phyloP scores from a whole-genome alignment of 768 basidiomycete species.

The Pleurotus ostreatus region DNA sequence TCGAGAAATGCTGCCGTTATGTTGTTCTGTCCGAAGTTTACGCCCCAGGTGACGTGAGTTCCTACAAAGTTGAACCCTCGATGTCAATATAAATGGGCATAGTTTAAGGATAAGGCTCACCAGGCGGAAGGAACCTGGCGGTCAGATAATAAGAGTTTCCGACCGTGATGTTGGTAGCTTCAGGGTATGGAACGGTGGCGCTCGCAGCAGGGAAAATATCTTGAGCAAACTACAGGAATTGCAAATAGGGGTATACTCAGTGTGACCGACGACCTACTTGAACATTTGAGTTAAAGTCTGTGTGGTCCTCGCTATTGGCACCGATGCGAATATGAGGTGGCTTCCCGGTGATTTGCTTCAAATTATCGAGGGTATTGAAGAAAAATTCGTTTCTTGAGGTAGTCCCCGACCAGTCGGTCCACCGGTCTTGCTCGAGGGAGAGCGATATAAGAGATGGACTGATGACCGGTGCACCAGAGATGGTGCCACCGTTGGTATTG shows the following conservation, averaged over 20 bases:
- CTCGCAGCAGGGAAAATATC: slow-evolving; percentile 46
- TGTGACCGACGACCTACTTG: slow-evolving; percentile 26
- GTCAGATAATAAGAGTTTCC: slow-evolving; percentile 54
- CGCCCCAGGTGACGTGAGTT: slow-evolving; percentile 55
- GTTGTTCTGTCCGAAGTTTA: slow-evolving; percentile 58
- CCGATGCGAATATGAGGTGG: slow-evolving; percentile 59
- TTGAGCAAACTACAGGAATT: slow-evolving; percentile 35
- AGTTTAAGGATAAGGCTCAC: slow-evolving; percentile 22
- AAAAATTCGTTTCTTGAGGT: slow-evolving; percentile 54
- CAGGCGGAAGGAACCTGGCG: slow-evolving; percentile 45
- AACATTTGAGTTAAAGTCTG: slow-evolving; percentile 45
- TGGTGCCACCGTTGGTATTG: slow-evolving; percentile 36
- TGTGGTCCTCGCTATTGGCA: slow-evolving; percentile 56
- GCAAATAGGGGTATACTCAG: no score
- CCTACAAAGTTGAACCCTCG: not conserved
- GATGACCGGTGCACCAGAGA: slow-evolving; percentile 28
- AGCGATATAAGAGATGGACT: slow-evolving; percentile 52
- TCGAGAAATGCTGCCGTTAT: slow-evolving; percentile 45
- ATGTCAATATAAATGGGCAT: not conserved
- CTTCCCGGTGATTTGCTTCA: slow-evolving; percentile 45
- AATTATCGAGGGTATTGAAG: slow-evolving; percentile 54
- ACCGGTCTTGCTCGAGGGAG: slow-evolving; percentile 69
- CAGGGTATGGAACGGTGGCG: slow-evolving; percentile 56
- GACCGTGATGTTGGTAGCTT: slow-evolving; percentile 56
- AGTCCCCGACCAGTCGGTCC: slow-evolving; percentile 63